Conservation (phyloP, 148 eudicot species). For the Diospyros lotus region DNA sequence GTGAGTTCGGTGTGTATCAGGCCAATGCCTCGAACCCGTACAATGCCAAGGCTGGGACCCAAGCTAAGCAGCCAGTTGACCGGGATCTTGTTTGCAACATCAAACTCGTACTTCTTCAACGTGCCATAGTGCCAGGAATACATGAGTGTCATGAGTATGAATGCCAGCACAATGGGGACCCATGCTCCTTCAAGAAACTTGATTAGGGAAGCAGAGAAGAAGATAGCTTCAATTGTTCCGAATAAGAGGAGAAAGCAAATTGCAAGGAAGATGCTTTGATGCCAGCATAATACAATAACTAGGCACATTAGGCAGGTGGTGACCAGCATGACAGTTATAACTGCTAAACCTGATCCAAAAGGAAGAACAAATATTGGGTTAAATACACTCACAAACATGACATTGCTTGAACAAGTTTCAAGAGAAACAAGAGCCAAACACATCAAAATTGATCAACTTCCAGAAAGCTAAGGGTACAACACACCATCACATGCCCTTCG, state of each 20-base stretch:
- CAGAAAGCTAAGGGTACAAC: no score
- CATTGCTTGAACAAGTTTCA: neutral
- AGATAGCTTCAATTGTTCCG: constrained; percentile 84
- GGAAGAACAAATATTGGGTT: constrained; percentile 4
- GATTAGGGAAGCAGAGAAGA: constrained; percentile 86
- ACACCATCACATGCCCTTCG: no score
- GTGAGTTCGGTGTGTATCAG: constrained; percentile 91
- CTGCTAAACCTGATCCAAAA: constrained; percentile 75
- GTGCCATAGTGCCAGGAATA: constrained; percentile 85
- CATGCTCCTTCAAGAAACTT: constrained; percentile 97
- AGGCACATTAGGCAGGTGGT: constrained; percentile 98
- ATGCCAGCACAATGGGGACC: constrained; percentile 85
- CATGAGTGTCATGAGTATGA: constrained; percentile 68
- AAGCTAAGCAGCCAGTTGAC: constrained; percentile 85
- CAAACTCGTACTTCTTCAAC: constrained; percentile 66
- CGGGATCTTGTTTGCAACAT: constrained; percentile 87
- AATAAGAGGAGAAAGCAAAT: constrained; percentile 66
- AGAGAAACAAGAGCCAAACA: neutral
- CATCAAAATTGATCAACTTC: neutral
- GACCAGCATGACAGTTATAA: constrained; percentile 94
- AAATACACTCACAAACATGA: neutral
- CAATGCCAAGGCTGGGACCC: constrained; percentile 81
- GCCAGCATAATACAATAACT: constrained; percentile 88
- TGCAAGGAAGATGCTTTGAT: constrained; percentile 59
- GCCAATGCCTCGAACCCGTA: constrained; percentile 85